Conservation (phyloP, 108 stramenopile genomes). For the Pseudonitzschia delicatissima region DNA sequence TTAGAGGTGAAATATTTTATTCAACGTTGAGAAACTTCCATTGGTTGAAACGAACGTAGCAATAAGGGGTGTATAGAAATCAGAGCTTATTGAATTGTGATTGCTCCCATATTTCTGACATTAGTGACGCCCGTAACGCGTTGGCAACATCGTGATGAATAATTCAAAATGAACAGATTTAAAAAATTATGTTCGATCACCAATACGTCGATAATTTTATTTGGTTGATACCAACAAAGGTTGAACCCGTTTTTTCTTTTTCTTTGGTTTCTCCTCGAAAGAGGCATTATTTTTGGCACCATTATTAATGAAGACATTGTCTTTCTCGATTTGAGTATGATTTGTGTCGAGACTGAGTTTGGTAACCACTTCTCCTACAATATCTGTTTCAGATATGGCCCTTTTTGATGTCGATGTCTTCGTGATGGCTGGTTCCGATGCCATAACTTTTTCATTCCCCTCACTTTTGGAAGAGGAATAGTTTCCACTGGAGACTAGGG, state of each 20-base stretch:
- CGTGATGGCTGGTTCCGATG: background rate
- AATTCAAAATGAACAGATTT: no score
- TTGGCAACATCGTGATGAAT: no score
- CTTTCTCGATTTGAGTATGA: background rate
- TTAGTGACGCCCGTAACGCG: no score
- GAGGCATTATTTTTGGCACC: background rate
- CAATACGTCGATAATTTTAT: no score
- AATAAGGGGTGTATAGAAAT: no score
- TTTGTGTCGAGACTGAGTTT: conserved; percentile 18
- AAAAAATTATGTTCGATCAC: no score
- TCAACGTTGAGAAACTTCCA: no score
- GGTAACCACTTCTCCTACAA: conserved; percentile 27
- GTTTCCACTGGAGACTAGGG: conserved; percentile 13
- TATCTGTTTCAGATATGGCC: conserved; percentile 22
- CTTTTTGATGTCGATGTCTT: conserved; percentile 10
- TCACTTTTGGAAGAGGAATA: background rate
- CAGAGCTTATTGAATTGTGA: no score
- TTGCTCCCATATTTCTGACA: no score
- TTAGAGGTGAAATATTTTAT: no score
- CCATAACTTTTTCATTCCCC: background rate
- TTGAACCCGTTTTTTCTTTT: conserved; percentile 52
- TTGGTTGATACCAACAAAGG: conserved; percentile 23
- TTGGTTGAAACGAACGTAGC: no score
- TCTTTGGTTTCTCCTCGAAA: conserved; percentile 15
- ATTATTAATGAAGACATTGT: background rate